Evolutionary conservation across 345 rosid species (phyloP).

Genomic region (Corchorus olitorius): DNA sequence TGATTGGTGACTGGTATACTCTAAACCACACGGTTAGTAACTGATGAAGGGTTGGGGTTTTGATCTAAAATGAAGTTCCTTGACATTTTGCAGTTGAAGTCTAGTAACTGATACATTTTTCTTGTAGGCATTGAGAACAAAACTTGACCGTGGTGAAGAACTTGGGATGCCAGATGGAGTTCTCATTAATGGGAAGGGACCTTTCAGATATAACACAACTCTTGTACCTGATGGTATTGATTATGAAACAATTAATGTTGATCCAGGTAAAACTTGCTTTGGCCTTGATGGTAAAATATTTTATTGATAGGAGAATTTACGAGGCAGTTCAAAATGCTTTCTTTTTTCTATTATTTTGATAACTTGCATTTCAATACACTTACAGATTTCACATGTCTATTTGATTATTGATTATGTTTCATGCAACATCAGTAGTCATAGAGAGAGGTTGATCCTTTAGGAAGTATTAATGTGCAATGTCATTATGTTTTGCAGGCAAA

Average conservation of each 20-base stretch:
- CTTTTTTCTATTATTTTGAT: conserved; percentile 14
- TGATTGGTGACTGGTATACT: conserved; percentile 92
- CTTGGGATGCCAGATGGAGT: conserved; percentile 98
- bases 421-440: neutral
- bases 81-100: conserved; percentile 7
- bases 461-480: conserved; percentile 12
- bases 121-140: conserved; percentile 64
- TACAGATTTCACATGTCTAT: neutral
- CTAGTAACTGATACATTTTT: conserved; percentile 9
- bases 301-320: neutral
- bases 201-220: conserved; percentile 69
- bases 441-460: neutral
- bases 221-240: conserved; percentile 81
- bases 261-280: conserved; percentile 55
- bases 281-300: neutral
- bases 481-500: conserved; percentile 60
- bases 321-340: neutral
- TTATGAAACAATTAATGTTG: conserved; percentile 63
- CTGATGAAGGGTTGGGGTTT: neutral
- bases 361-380: neutral
- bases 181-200: conserved; percentile 94
- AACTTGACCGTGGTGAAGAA: conserved; percentile 78
- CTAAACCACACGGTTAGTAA: conserved; percentile 71
- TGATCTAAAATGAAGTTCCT: neutral
- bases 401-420: neutral